Percentiles rank a stretch among this genome's conserved stretches.
These are phyloP conservation scores for Nymphaea thermarum DNA, from an alignment of 164 flowering plant genomes.

Conservation along the genomic window DNA sequence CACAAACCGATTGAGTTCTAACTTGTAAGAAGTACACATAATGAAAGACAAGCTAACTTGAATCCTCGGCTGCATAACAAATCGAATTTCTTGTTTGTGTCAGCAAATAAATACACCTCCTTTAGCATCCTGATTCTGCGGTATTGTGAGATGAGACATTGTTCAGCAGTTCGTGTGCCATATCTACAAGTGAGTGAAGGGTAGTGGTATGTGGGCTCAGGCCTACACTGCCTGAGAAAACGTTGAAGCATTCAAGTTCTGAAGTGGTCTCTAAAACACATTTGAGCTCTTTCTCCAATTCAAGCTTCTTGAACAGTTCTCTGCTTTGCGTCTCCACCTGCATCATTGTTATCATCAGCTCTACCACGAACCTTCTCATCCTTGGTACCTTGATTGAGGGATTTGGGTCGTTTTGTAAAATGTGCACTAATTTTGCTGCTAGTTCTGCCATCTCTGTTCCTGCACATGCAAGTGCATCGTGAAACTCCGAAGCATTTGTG, in stretches of 20 bases:
- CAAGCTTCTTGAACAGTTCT: conserved; percentile 33
- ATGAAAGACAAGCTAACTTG: too few species aligned
- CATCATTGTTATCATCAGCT: conserved; percentile 91
- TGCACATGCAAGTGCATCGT: conserved; percentile 23
- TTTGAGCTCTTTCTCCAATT: conserved; percentile 57
- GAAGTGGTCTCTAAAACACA: conserved; percentile 60
- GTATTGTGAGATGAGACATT: too few species aligned
- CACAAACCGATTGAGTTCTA: too few species aligned
- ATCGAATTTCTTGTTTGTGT: too few species aligned
- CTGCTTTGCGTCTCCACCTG: conserved; percentile 26
- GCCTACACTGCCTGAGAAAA: conserved; percentile 85
- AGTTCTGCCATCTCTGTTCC: conserved; percentile 35
- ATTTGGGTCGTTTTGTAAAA: conserved; percentile 35
- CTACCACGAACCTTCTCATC: conserved; percentile 68
- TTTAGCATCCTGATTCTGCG: too few species aligned
- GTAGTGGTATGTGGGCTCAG: conserved; percentile 48
- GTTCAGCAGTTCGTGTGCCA: conserved; percentile 35
- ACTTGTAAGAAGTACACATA: too few species aligned
- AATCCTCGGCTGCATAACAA: too few species aligned
- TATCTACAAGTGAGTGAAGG: conserved; percentile 56
- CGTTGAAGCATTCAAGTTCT: conserved; percentile 80
- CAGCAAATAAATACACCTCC: too few species aligned
- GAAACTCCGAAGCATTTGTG: conserved; percentile 38
- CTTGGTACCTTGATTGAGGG: conserved; percentile 64
- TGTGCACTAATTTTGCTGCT: conserved; percentile 37